Evolutionary conservation across 192 early-diverging fungal genomes (phyloP), one percentile per base, ranked within the genome.

Genomic region (Coemansia sp.): DNA sequence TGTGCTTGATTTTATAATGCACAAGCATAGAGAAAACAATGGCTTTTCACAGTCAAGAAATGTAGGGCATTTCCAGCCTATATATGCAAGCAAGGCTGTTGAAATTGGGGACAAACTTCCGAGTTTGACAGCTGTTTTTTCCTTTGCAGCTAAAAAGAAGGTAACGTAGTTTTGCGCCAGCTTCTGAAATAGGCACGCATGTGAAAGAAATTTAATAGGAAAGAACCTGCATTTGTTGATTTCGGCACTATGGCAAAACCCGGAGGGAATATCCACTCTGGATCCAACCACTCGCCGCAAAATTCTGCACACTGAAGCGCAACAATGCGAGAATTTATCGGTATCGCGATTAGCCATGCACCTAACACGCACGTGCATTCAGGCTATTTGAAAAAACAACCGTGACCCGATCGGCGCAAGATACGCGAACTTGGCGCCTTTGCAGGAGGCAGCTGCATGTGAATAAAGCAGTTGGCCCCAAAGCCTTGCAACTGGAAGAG

Each of bases 121-220:
- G 40, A 42, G 40, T n/a, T 50, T 17, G 49, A 12, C 49, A 50
- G 49, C 49, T 50, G 49, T 50, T 50, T 50, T 10, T 31, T 31
- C 31, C 31, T 50, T 50, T 50, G 18, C 49, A 50, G 18, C 15
- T 17, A 24, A 10, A 10, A 50, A 50, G 15, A 48, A 50, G 18
- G 15, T 50, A 50, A 50, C 21, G 3, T 49, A 18, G 49, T 23
- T 50, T 7, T 24, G 21, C 18, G 21, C 21, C 21, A 5, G 18
- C 21, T 42, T 42, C 15, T 42, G 15, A 42, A 42, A 42, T 42
- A 42, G 40, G 3, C 17, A 12, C 5, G 49, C 49, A 50, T 50
- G 49, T 50, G 49, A 50, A 50, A 50, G 18, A 48, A 48, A 15
- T 48, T 48, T 48, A 50, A 10, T 5, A 18, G 49, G 18, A 50